Evolutionary conservation across 2,329 filamentous ascomycete genomes (phyloP), one percentile per base, ranked within the genome.

Genomic region (Aschersonia sp.): DNA sequence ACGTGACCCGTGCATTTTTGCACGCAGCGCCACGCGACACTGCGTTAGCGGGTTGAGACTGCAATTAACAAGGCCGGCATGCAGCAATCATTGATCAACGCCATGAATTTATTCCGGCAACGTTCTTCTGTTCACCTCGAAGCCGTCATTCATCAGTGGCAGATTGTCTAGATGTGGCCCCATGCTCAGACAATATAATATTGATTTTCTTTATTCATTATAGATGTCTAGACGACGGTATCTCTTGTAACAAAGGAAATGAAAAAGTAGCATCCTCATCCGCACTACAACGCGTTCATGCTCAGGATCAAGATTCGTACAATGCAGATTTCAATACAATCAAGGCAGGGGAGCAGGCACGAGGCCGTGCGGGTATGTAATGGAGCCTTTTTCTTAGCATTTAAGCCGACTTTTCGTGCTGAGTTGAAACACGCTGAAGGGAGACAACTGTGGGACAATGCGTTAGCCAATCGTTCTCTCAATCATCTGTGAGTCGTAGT

Each of bases 381-480:
- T 54, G 58, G 56, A 47, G 49, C 51, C 56, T 51, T 48, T 39
- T 30, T 11, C 45, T 43, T 22, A 22, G 22, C 57, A 60, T 64
- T 65, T 83, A 89, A 67, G 80, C 73, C 56, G 80, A 84, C 76
- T 89, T 90, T 74, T 94, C 87, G 73, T 94, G 87, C 70, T 92
- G 85, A 52, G 84, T 92, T 48, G 87, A 90, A 55, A 92, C 85
- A 68, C 87, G 84, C 73, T 94, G 86, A 65, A 94, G 76, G 51
- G 84, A 88, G 62, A 94, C 85, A 64, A 92, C 85, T 87, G 59
- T 53, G 39, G 5, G 50, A 62, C 57, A 5, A 12, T 1, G 56
- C 76, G 63, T 83, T 77, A 83, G 76, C 56, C 46, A 30, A 12
- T 8, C 7, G 5, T 14, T 22, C 22, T 22, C 22, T 22, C 2